Percentiles rank a stretch among this genome's conserved stretches.
Conservation (phyloP, 2,329 filamentous ascomycete species). For the Colletotrichum cuscutae region DNA sequence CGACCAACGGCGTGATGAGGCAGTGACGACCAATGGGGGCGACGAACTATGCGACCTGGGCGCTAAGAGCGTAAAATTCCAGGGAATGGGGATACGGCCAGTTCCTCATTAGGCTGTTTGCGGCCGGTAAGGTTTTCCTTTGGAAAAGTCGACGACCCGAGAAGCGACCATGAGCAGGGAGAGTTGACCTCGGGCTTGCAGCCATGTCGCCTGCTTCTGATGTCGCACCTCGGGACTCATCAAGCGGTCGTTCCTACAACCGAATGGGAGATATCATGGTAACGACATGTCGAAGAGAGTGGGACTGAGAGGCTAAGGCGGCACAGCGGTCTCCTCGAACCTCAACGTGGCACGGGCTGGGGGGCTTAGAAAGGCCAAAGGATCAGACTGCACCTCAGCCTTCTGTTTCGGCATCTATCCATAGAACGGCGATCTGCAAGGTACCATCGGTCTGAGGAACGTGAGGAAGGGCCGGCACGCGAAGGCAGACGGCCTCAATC, state of each 20-base stretch:
- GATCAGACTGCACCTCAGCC: conserved; percentile 12
- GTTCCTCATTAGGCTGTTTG: conserved; percentile 13
- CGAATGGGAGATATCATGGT: background rate
- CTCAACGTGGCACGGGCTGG: conserved; percentile 20
- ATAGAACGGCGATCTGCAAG: conserved; percentile 30
- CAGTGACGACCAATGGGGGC: conserved; percentile 29
- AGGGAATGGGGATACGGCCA: background rate
- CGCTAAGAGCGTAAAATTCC: conserved; percentile 24
- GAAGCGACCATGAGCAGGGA: background rate
- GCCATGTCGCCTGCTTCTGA: background rate
- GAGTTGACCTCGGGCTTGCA: background rate
- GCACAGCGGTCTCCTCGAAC: background rate
- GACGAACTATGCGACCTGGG: conserved; percentile 29
- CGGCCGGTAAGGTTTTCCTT: background rate
- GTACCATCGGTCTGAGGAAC: conserved; percentile 17
- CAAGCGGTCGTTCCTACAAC: conserved; percentile 1
- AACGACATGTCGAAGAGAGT: background rate
- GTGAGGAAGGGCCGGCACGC: conserved; percentile 24
- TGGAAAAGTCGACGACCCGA: conserved; percentile 6
- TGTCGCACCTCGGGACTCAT: background rate
- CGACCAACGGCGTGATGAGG: conserved; percentile 21
- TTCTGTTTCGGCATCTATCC: conserved; percentile 19
- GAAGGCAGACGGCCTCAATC: background rate
- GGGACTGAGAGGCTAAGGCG: conserved; percentile 15
- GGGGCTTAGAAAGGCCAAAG: background rate